These are phyloP conservation scores for Cytospora paraplurivora DNA, from an alignment of 2,329 filamentous ascomycete species.

Conservation along the genomic window DNA sequence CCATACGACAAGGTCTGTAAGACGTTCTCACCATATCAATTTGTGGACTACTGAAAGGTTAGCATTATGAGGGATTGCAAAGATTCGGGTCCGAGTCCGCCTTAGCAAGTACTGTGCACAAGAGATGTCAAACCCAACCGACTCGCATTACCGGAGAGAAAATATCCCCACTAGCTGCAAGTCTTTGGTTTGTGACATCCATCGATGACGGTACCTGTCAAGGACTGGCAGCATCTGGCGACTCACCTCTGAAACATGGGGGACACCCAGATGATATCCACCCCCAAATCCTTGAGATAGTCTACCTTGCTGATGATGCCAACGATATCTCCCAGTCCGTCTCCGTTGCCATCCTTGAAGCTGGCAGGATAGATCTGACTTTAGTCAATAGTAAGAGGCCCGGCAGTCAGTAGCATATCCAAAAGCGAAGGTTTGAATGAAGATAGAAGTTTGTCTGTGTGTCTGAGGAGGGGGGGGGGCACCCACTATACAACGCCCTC, in stretches of 20 bases:
- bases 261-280: slow-evolving; percentile 52
- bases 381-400: neutral
- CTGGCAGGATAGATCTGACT: slow-evolving; percentile 58
- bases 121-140: neutral
- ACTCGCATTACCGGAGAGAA: slow-evolving; percentile 24
- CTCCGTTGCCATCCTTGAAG: slow-evolving; percentile 57
- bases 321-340: slow-evolving; percentile 55
- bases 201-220: slow-evolving; percentile 35
- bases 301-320: slow-evolving; percentile 57
- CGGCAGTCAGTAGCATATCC: neutral
- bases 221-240: neutral
- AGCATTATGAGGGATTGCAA: neutral
- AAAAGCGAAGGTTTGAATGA: neutral
- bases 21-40: slow-evolving; percentile 40
- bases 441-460: neutral
- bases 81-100: neutral
- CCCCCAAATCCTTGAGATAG: slow-evolving; percentile 53
- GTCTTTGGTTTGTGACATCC: slow-evolving; percentile 31
- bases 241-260: slow-evolving; percentile 35
- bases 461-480: neutral
- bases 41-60: slow-evolving; percentile 42
- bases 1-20: slow-evolving; percentile 34
- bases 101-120: neutral
- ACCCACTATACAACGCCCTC: slow-evolving; percentile 29
- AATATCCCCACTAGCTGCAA: slow-evolving; percentile 38